These are phyloP conservation scores for Colletotrichum paranaense DNA, from an alignment of 2,329 filamentous ascomycete genomes.

Conservation along the genomic window DNA sequence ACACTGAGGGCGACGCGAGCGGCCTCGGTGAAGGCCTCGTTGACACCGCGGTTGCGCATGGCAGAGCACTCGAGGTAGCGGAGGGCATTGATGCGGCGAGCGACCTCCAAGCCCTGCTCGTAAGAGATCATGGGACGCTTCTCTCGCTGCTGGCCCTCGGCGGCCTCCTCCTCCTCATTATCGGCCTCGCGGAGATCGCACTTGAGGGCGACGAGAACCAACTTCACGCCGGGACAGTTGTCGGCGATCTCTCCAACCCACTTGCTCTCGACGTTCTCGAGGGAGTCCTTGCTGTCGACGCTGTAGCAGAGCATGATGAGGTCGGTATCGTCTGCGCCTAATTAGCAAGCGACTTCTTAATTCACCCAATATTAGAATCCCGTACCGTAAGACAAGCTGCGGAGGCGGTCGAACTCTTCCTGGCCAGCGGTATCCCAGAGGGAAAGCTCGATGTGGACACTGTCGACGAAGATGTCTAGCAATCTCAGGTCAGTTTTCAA, in stretches of 20 bases:
- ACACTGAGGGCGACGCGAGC: constrained; percentile 89
- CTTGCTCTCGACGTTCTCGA: constrained; percentile 98
- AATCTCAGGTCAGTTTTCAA: constrained; percentile 6
- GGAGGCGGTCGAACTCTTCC: constrained; percentile 97
- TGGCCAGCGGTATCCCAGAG: constrained; percentile 99
- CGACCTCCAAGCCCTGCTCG: constrained; percentile 90
- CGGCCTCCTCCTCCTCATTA: constrained; percentile 75
- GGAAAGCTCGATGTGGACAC: constrained; percentile 95
- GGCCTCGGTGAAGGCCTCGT: constrained; percentile 98
- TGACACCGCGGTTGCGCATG: constrained; percentile 97
- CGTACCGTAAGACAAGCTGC: constrained; percentile 90
- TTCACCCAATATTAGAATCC: not conserved
- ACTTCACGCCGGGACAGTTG: constrained; percentile 94
- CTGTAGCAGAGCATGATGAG: constrained; percentile 99
- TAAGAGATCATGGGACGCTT: constrained; percentile 83
- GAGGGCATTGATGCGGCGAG: constrained; percentile 89
- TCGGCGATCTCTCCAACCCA: constrained; percentile 99
- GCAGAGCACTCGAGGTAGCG: constrained; percentile 98
- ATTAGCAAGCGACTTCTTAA: not conserved
- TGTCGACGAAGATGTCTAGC: constrained; percentile 96
- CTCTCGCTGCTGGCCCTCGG: constrained; percentile 57
- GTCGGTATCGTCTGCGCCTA: constrained; percentile 79
- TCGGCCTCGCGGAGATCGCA: constrained; percentile 89
- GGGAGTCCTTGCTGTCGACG: constrained; percentile 93
- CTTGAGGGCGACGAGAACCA: constrained; percentile 95